Evolutionary conservation across 345 rosid genomes (phyloP).

Genomic region (Clarkia xantiana): DNA sequence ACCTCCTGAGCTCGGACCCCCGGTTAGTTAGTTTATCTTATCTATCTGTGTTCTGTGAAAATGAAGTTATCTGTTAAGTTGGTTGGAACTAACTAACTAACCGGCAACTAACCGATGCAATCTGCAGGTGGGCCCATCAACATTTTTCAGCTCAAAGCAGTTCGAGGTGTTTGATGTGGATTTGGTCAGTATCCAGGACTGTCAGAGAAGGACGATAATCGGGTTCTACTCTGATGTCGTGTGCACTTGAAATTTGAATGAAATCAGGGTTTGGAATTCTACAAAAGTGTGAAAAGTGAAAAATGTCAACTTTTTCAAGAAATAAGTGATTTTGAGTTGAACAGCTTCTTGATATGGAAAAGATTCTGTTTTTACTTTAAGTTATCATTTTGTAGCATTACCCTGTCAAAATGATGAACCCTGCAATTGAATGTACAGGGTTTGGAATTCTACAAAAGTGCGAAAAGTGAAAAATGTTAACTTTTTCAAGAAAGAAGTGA

Average conservation of each 20-base stretch:
- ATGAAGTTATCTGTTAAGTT: neutral
- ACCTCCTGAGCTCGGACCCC: slow-evolving; percentile 98
- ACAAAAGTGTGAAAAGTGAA: too few species aligned
- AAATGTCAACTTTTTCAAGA: too few species aligned
- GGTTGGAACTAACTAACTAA: neutral
- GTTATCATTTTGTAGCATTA: too few species aligned
- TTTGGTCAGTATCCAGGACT: slow-evolving; percentile 53
- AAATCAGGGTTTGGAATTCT: too few species aligned
- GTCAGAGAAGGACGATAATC: slow-evolving; percentile 71
- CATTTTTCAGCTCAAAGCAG: slow-evolving; percentile 92
- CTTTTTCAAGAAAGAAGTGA: too few species aligned
- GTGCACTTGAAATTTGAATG: slow-evolving; percentile 69
- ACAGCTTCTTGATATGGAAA: too few species aligned
- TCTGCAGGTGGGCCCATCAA: slow-evolving; percentile 83
- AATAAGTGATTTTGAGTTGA: too few species aligned
- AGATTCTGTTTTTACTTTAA: too few species aligned
- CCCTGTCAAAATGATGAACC: too few species aligned
- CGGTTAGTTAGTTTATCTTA: slow-evolving; percentile 37
- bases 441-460: too few species aligned
- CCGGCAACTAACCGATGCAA: neutral
- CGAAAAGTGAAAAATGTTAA: too few species aligned
- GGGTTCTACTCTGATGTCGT: slow-evolving; percentile 84
- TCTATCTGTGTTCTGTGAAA: neutral
- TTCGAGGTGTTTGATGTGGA: slow-evolving; percentile 92
- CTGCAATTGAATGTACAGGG: too few species aligned